Percentiles rank a stretch among this genome's conserved stretches.
These are phyloP conservation scores for Phanerodontia chrysosporium DNA, from an alignment of 768 basidiomycete species.

Conservation along the genomic window DNA sequence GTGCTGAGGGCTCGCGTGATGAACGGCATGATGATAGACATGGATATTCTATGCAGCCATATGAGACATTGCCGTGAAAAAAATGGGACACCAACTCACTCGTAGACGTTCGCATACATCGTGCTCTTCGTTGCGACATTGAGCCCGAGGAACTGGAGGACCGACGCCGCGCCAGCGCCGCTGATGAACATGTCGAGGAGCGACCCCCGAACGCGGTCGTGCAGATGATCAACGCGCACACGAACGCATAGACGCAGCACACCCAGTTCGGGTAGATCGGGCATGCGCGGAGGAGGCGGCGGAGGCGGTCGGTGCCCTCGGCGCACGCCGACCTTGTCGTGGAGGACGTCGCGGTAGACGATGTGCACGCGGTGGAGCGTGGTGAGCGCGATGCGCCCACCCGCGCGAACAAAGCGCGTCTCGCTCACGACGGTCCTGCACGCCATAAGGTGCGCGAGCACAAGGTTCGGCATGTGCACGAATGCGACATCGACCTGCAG, in stretches of 20 bases:
- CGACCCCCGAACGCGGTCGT: constrained; percentile 75
- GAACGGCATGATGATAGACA: constrained; percentile 81
- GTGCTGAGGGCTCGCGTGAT: constrained; percentile 74
- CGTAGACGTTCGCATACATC: constrained; percentile 93
- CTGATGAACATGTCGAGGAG: constrained; percentile 82
- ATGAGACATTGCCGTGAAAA: neutral
- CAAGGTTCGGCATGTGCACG: constrained; percentile 74
- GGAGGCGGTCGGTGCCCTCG: constrained; percentile 68
- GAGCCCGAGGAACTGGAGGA: constrained; percentile 76
- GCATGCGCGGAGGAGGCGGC: constrained; percentile 53
- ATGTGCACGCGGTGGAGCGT: constrained; percentile 77
- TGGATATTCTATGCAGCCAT: constrained; percentile 64
- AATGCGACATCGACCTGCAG: constrained; percentile 78
- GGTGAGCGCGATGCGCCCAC: constrained; percentile 76
- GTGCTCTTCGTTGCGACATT: constrained; percentile 81
- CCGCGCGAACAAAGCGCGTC: constrained; percentile 83
- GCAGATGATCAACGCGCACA: constrained; percentile 77
- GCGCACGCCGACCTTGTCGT: constrained; percentile 74
- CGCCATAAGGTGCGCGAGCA: constrained; percentile 82
- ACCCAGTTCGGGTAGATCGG: constrained; percentile 65
- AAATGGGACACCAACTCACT: constrained; percentile 55
- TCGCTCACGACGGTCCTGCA: constrained; percentile 66
- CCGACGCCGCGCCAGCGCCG: constrained; percentile 59
- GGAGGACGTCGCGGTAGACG: constrained; percentile 82
- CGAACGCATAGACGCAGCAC: constrained; percentile 72